Conservation (phyloP, 2,329 filamentous ascomycete genomes). For the Colletotrichum cuscutae region DNA sequence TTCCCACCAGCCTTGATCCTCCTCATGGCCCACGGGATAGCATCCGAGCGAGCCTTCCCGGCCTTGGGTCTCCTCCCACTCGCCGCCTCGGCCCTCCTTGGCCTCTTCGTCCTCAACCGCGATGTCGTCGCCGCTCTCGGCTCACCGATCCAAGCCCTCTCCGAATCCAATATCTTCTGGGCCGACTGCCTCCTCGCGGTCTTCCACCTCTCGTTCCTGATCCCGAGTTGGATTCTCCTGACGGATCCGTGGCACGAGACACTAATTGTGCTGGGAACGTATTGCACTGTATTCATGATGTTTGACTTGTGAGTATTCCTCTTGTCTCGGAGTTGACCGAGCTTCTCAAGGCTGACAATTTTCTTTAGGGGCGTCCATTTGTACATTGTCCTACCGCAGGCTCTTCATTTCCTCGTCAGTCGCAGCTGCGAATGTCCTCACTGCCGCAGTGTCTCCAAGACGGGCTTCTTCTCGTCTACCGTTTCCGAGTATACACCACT, state of each 20-base stretch:
- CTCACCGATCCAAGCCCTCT: conserved; percentile 34
- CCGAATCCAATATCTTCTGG: conserved; percentile 33
- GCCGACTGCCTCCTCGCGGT: conserved; percentile 28
- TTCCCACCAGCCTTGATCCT: conserved; percentile 29
- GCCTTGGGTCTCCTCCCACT: conserved; percentile 36
- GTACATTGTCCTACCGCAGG: conserved; percentile 45
- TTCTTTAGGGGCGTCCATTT: conserved; percentile 15
- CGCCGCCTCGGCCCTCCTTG: conserved; percentile 32
- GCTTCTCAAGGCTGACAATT: neutral
- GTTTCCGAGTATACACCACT: conserved; percentile 29
- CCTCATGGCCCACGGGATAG: conserved; percentile 26
- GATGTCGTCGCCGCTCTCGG: conserved; percentile 36
- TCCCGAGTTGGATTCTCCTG: conserved; percentile 34
- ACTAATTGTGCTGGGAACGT: conserved; percentile 34
- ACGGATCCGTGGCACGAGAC: neutral
- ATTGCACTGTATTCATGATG: conserved; percentile 37
- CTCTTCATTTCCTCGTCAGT: conserved; percentile 3
- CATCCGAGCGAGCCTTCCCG: conserved; percentile 27
- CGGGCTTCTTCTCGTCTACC: neutral
- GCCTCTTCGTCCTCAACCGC: conserved; percentile 30
- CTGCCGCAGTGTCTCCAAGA: conserved; percentile 15
- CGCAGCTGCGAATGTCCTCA: conserved; percentile 23
- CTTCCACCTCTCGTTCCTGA: conserved; percentile 31
- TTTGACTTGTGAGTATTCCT: conserved; percentile 29
- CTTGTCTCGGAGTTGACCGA: fast-evolving